Percentiles rank a stretch among this genome's conserved stretches.
These are phyloP conservation scores for Xylogone sp. DNA, from an alignment of 2,329 filamentous ascomycete genomes.

Conservation along the genomic window DNA sequence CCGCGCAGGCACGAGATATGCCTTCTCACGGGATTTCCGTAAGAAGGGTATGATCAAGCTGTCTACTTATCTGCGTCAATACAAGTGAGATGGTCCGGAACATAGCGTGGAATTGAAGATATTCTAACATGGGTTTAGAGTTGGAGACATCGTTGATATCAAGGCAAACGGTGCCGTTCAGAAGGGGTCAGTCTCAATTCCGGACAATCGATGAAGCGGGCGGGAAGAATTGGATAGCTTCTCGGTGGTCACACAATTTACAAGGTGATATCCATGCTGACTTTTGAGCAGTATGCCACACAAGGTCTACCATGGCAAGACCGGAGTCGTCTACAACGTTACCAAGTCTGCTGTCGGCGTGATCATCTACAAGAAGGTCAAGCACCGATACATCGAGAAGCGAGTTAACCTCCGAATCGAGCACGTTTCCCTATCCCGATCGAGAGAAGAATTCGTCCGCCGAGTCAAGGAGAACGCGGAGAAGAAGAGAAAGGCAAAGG, in stretches of 20 bases:
- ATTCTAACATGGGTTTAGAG: slow-evolving; percentile 55
- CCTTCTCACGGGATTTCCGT: slow-evolving; percentile 93
- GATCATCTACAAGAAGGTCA: slow-evolving; percentile 99
- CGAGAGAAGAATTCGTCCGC: slow-evolving; percentile 92
- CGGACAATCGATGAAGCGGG: slow-evolving; percentile 9
- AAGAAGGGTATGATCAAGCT: slow-evolving; percentile 91
- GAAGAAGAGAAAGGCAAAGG: slow-evolving; percentile 90
- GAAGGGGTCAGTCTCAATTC: slow-evolving; percentile 73
- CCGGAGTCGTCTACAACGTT: slow-evolving; percentile 97
- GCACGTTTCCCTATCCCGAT: slow-evolving; percentile 93
- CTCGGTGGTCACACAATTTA: neutral
- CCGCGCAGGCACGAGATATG: slow-evolving; percentile 84
- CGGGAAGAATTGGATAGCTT: neutral
- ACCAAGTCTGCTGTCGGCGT: slow-evolving; percentile 96
- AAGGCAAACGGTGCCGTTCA: slow-evolving; percentile 98
- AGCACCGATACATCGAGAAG: slow-evolving; percentile 99
- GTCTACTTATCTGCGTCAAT: slow-evolving; percentile 91
- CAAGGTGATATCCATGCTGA: slow-evolving; percentile 7
- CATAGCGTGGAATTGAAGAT: slow-evolving; percentile 8
- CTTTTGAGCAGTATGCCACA: slow-evolving; percentile 74
- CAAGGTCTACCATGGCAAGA: slow-evolving; percentile 99
- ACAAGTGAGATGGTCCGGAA: slow-evolving; percentile 61
- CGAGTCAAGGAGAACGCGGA: slow-evolving; percentile 95
- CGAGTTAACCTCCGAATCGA: slow-evolving; percentile 98
- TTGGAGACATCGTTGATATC: slow-evolving; percentile 98